Conservation (phyloP, 768 basidiomycete genomes). For the Russula brevipes region DNA sequence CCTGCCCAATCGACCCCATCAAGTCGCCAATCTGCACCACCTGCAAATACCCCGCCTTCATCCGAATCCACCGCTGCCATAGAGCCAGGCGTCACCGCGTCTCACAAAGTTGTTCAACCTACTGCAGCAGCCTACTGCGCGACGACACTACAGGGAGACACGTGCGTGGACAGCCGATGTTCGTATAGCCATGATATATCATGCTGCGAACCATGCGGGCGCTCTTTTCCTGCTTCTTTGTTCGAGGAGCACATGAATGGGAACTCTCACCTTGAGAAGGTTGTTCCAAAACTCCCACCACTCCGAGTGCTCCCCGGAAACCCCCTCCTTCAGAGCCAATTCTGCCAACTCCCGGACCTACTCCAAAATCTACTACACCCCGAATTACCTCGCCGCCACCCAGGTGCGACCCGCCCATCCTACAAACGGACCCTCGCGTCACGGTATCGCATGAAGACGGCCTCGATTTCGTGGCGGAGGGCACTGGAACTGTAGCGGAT, state of each 20-base stretch:
- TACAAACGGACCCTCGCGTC: background rate
- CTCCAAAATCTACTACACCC: too few species aligned
- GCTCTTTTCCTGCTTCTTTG: slow-evolving; percentile 1
- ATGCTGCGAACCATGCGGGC: slow-evolving; percentile 27
- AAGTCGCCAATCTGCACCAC: background rate
- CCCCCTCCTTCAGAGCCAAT: too few species aligned
- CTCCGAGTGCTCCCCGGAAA: too few species aligned
- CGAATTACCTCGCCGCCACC: background rate
- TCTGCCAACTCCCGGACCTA: too few species aligned
- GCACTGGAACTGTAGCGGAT: background rate
- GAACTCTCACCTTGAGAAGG: slow-evolving; percentile 9
- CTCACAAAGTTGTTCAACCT: too few species aligned
- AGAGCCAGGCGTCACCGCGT: too few species aligned
- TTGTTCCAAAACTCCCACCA: background rate
- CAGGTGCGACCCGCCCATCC: background rate
- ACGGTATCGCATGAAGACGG: slow-evolving; percentile 12
- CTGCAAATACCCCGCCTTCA: background rate
- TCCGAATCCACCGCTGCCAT: background rate
- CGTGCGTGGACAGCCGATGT: slow-evolving; percentile 24
- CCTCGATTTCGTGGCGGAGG: slow-evolving; percentile 7
- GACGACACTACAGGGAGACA: slow-evolving; percentile 14
- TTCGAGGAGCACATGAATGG: background rate
- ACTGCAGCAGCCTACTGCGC: slow-evolving; percentile 9
- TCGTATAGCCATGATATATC: slow-evolving; percentile 23
- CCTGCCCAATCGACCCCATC: background rate